Conservation (phyloP, 2,329 filamentous ascomycete genomes). For the Shiraia sp. region DNA sequence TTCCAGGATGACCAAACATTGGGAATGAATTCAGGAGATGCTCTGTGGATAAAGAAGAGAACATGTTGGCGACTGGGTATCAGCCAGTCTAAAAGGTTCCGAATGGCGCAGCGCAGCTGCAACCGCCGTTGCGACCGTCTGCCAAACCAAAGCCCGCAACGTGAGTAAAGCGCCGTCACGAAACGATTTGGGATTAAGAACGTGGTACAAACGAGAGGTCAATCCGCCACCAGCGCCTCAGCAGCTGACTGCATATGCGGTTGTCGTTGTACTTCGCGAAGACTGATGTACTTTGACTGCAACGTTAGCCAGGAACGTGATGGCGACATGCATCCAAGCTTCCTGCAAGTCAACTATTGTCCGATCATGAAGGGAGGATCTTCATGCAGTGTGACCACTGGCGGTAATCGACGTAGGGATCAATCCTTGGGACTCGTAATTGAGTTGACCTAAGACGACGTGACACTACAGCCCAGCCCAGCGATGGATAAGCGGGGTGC, state of each 20-base stretch:
- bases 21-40: slow-evolving; percentile 26
- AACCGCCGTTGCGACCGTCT: slow-evolving; percentile 5
- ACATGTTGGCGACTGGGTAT: slow-evolving; percentile 16
- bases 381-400: slow-evolving; percentile 21
- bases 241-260: slow-evolving; percentile 18
- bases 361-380: slow-evolving; percentile 21
- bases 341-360: slow-evolving; percentile 16
- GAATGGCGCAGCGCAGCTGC: slow-evolving; percentile 3
- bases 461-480: slow-evolving; percentile 22
- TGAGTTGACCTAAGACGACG: slow-evolving; percentile 16
- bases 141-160: neutral
- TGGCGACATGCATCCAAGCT: slow-evolving; percentile 18
- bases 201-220: slow-evolving; percentile 25
- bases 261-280: slow-evolving; percentile 24
- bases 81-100: slow-evolving; percentile 15
- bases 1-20: slow-evolving; percentile 41
- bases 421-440: slow-evolving; percentile 21
- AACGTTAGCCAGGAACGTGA: slow-evolving; percentile 21
- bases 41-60: slow-evolving; percentile 22
- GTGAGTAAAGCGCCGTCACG: slow-evolving; percentile 10
- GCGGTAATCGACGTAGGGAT: slow-evolving; percentile 23
- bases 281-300: slow-evolving; percentile 20
- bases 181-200: slow-evolving; percentile 16
- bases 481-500: slow-evolving; percentile 2
- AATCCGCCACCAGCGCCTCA: slow-evolving; percentile 23